phyloP scores from a whole-genome alignment of 169 alveolate species.

The Besnoitia besnoiti region DNA sequence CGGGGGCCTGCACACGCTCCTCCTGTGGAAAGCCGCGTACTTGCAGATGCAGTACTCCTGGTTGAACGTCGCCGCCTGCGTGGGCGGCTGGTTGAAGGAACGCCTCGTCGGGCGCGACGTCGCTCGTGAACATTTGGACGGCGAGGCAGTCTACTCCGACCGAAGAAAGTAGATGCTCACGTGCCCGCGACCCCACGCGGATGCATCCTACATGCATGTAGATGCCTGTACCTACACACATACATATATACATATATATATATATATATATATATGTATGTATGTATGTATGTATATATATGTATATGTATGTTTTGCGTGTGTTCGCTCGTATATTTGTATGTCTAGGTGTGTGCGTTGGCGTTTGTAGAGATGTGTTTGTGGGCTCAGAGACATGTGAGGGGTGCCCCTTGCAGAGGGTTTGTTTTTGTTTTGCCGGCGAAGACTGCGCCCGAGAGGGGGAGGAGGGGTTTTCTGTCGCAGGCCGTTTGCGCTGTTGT shows the following conservation, averaged over 20 bases:
- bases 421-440: background rate
- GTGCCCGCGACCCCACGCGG: background rate
- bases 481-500: too few species aligned
- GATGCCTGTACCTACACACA: conserved; percentile 2
- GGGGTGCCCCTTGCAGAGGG: background rate
- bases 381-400: background rate
- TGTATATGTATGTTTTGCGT: background rate
- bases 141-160: background rate
- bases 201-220: background rate
- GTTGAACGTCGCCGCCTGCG: background rate
- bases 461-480: too few species aligned
- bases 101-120: background rate
- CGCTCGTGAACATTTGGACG: background rate
- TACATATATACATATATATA: background rate
- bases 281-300: background rate
- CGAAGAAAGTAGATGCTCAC: background rate
- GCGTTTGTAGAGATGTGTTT: too few species aligned
- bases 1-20: conserved; percentile 41
- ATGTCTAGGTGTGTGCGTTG: background rate
- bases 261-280: background rate
- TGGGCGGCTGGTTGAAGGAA: conserved; percentile 17
- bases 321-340: background rate
- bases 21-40: conserved; percentile 53
- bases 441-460: too few species aligned
- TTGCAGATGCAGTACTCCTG: conserved; percentile 26